Conservation (phyloP, 768 basidiomycete species). For the Chalciporus sphaerocephalus region DNA sequence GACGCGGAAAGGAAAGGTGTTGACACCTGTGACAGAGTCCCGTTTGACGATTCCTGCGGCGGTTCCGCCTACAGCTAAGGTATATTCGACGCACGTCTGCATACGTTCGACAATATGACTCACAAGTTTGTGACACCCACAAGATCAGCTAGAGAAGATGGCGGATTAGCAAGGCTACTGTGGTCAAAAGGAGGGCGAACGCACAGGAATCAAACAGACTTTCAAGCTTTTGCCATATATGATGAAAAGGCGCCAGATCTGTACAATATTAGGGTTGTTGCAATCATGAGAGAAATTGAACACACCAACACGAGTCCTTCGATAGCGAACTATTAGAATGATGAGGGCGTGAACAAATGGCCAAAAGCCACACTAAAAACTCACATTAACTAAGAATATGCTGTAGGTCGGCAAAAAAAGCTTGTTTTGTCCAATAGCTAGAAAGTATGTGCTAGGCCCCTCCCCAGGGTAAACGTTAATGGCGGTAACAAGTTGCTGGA, state of each 20-base stretch:
- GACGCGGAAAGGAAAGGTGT: too few relatives aligned
- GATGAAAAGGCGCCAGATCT: constrained; percentile 25
- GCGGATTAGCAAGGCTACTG: background rate
- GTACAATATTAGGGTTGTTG: background rate
- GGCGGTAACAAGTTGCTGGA: background rate
- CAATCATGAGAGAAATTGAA: background rate
- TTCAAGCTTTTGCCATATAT: constrained; percentile 9
- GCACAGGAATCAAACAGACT: constrained; percentile 19
- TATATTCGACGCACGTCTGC: too few relatives aligned
- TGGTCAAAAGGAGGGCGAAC: background rate
- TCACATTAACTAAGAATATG: too few relatives aligned
- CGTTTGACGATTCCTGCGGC: too few relatives aligned
- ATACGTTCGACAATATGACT: background rate
- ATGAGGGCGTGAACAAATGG: background rate
- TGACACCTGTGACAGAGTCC: too few relatives aligned
- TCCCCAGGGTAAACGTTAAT: constrained; percentile 7
- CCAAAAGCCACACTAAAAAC: background rate
- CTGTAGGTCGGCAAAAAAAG: too few relatives aligned
- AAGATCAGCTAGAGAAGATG: constrained; percentile 12
- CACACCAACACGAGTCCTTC: constrained; percentile 19
- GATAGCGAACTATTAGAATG: constrained; percentile 9
- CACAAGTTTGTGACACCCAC: constrained; percentile 19
- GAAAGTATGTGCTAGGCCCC: background rate
- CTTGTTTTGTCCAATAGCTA: constrained; percentile 4
- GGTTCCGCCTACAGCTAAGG: too few relatives aligned